Percentiles rank a stretch among this genome's conserved stretches.
Conservation (phyloP, 2,329 filamentous ascomycete genomes). For the Fusarium compactum region DNA sequence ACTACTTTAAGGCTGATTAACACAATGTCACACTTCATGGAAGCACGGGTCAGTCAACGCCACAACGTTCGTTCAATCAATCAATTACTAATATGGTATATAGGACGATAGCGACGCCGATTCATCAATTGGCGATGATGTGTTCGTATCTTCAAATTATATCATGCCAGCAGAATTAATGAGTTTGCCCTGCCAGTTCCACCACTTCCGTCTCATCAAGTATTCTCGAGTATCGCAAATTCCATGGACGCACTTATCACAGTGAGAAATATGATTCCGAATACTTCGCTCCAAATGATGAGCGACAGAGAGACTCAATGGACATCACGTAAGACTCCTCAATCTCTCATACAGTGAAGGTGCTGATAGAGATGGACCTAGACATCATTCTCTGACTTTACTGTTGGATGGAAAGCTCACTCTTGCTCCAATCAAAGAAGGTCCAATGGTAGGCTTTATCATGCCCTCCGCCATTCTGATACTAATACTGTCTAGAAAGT, state of each 20-base stretch:
- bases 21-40: background rate
- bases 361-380: background rate
- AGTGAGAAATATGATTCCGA: background rate
- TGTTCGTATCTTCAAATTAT: fast-evolving
- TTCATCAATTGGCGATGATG: background rate
- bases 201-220: conserved; percentile 15
- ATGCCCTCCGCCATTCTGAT: fast-evolving
- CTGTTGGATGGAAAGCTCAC: background rate
- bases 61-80: too few species aligned
- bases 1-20: fast-evolving
- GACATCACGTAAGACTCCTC: conserved; percentile 15
- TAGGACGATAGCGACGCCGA: background rate
- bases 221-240: conserved; percentile 11
- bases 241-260: conserved; percentile 16
- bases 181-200: background rate
- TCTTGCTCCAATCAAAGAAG: background rate
- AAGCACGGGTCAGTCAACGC: background rate
- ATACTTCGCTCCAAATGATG: conserved; percentile 14
- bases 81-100: too few species aligned
- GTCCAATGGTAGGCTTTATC: background rate
- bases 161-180: fast-evolving
- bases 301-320: conserved; percentile 19
- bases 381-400: background rate
- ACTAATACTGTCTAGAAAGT: background rate
- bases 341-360: too few species aligned